Evolutionary conservation across 345 rosid species (phyloP), one percentile per base, ranked within the genome.

Genomic region (Gossypium rotundifolium): DNA sequence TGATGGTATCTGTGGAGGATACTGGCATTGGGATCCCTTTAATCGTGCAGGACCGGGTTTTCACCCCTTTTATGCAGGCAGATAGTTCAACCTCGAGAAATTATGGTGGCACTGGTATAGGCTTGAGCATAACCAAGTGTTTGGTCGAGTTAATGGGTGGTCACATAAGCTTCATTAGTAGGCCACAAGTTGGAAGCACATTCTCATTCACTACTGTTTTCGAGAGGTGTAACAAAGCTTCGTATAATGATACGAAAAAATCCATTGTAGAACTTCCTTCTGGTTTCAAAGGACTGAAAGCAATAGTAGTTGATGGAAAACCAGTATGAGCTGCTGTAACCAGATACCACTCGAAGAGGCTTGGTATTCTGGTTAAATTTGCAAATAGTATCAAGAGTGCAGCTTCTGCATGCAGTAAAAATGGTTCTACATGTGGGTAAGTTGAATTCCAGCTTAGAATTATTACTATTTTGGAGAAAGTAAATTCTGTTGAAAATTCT

Each of bases 51-150:
- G 90, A 87, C 29, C 90, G 94, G 27, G 94, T 95, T 45, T 95
- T 95, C 81, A 88, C 84, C 87, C 99, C 98, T 25, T 95, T 95
- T 76, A 86, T 95, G 93, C 99, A 95, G 84, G 99, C 98, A 14
- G 99, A 93, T 74, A 93, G 98, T 80, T 95, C 99, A 22, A 95
- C 97, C 48, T 95, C 99, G 17, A 86, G 99, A 79, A 82, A 83
- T 68, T 87, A 87, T 60, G 99, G 99, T 52, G 99, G 99, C 64
- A 95, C 99, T 0, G 99, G 99, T 27, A 95, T 95, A 82, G 99
- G 99, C 61, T 85, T 95, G 85, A 95, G 99, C 80, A 95, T 93
- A 66, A 93, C 94, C 71, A 93, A 91, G 86, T 95, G 97, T 71
- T 86, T 95, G 61, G 97, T 91, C 5, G 97, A 95, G 84, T 85